Evolutionary conservation across 2,329 filamentous ascomycete species (phyloP).

Genomic region (Monilinia aucupariae): DNA sequence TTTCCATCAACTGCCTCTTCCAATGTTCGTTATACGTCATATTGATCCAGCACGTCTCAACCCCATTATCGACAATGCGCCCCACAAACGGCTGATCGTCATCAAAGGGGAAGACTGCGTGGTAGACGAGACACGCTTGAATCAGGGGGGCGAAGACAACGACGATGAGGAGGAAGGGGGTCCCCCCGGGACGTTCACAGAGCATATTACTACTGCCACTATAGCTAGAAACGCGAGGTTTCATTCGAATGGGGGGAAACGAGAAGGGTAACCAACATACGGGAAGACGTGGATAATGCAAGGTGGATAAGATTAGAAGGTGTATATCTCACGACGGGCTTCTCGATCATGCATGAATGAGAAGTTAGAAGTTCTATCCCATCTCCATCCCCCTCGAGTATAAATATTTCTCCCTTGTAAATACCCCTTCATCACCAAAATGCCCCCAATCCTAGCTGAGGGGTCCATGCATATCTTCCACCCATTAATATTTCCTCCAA

Average conservation of each 20-base stretch:
- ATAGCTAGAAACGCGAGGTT: too few relatives aligned
- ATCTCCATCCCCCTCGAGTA: not conserved
- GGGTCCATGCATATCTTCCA: not conserved
- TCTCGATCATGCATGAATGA: not conserved
- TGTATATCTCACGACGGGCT: not conserved
- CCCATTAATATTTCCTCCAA: not conserved
- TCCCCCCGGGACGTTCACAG: too few relatives aligned
- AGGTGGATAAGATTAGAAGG: too few relatives aligned
- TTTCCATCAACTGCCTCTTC: constrained; percentile 8
- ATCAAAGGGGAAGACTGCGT: constrained; percentile 18
- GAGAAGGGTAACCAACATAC: too few relatives aligned
- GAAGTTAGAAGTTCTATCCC: too few relatives aligned
- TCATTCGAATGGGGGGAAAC: too few relatives aligned
- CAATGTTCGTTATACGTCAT: constrained; percentile 18
- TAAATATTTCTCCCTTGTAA: not conserved
- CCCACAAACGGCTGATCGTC: constrained; percentile 20
- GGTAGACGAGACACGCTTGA: constrained; percentile 21
- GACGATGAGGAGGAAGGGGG: not conserved
- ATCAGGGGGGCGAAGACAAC: not conserved
- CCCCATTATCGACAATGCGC: constrained; percentile 18
- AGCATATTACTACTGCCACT: not conserved
- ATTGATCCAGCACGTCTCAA: constrained; percentile 21
- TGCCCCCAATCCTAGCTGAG: not conserved
- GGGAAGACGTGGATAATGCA: too few relatives aligned
- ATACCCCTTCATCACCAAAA: not conserved